Percentiles rank a stretch among this genome's conserved stretches.
Evolutionary conservation across 768 basidiomycete genomes (phyloP).

Genomic region (Amanita rubescens): DNA sequence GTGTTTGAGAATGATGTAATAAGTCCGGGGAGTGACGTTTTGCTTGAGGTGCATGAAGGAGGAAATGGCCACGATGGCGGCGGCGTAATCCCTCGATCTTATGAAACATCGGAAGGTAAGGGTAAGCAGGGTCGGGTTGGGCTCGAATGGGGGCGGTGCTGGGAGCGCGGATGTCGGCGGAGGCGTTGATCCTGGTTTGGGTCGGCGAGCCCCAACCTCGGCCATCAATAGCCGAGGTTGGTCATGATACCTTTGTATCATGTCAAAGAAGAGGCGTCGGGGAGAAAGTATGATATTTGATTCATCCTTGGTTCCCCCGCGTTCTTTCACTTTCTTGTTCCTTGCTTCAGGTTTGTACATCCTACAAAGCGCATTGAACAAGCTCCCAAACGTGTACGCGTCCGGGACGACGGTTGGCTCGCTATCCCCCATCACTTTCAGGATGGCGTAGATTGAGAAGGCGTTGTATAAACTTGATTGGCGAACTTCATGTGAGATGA

Average conservation of each 20-base stretch:
- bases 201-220: too few species aligned
- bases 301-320: not conserved
- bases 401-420: conserved; percentile 30
- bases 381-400: conserved; percentile 33
- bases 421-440: conserved; percentile 21
- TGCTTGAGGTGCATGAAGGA: conserved; percentile 23
- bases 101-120: conserved; percentile 39
- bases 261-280: conserved; percentile 37
- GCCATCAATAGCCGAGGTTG: not conserved
- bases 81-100: conserved; percentile 37
- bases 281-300: conserved; percentile 23
- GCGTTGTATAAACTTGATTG: conserved; percentile 25
- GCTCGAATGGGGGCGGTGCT: conserved; percentile 14
- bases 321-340: not conserved
- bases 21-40: conserved; percentile 27
- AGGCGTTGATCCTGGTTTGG: too few species aligned
- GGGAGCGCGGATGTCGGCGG: not conserved
- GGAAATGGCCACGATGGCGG: conserved; percentile 32
- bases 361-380: conserved; percentile 29
- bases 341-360: conserved; percentile 9
- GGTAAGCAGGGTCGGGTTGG: conserved; percentile 30
- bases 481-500: conserved; percentile 33
- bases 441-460: conserved; percentile 35
- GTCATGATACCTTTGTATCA: conserved; percentile 26
- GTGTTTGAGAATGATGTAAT: conserved; percentile 31